Evolutionary conservation across 352 stramenopile species (phyloP), one percentile per base, ranked within the genome.

Genomic region (Globisporangium perplexum): DNA sequence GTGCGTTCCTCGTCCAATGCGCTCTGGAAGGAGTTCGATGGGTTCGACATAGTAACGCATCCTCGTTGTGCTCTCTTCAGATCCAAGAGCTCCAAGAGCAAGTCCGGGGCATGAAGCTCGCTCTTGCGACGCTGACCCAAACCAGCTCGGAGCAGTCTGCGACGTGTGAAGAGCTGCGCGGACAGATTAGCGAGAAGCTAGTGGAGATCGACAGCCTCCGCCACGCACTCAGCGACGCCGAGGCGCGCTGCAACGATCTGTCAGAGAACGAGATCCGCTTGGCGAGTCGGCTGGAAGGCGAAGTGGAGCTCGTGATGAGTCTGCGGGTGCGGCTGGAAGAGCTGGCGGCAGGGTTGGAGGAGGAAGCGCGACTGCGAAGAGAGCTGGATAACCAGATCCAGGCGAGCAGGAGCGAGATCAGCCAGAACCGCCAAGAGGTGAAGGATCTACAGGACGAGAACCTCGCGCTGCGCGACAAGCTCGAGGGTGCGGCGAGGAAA

Each of bases 1-100:
- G 68, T 76, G 44, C 7, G 47, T 53, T 1, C 36, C n/a, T 14
- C 31, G 33, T 39, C 33, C 11, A 11, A 36, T 18, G 12, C 49
- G 18, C 20, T 42, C n/a, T 42, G 15, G 30, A 30, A 18, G 17
- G 26, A 44, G 26, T 17, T n/a, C 30, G n/a, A 15, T 1, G 22
- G 17, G 14, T 17, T 39, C 23, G 31, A 3, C 7, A 12, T 24
- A 35, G 18, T 28, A 35, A 39, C 46, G 44, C 3, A 14, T 36
- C 44, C 44, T 48, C 23, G 22, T 31, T 26, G 20, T 30, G 23
- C 36, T 17, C 30, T 44, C 2, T 4, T 22, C 39, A 76, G 57
- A 83, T 91, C 46, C 68, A 87, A 60, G 55, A 57, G 17, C 47
- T 89, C 8, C 66, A 73, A 24, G 72, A 87, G 48, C 62, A 66